phyloP scores from a whole-genome alignment of 495 filamentous ascomycete genomes.

The Penicillium riverlandense region DNA sequence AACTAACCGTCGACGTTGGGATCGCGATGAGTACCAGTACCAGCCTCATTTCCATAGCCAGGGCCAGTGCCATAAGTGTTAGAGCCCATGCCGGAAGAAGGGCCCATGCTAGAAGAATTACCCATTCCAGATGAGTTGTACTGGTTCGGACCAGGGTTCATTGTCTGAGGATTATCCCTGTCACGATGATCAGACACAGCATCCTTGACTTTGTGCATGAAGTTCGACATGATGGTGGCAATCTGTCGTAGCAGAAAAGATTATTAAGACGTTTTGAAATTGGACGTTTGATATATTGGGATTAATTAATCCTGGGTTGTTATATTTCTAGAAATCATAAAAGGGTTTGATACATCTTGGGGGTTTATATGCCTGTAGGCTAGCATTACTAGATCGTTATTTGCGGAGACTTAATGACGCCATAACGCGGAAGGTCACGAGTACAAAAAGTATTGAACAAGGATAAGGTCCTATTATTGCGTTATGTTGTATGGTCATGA shows the following conservation, averaged over 20 bases:
- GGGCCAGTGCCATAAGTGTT: not conserved
- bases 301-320: not conserved
- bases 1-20: not conserved
- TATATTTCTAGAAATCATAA: too few species aligned
- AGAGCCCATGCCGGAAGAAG: not conserved
- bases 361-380: not conserved
- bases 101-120: too few species aligned
- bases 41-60: too few species aligned
- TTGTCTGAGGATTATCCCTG: not conserved
- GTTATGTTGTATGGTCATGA: not conserved
- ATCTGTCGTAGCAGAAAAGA: not conserved
- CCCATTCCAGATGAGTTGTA: not conserved
- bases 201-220: conserved; percentile 65
- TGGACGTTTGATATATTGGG: not conserved
- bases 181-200: conserved; percentile 33
- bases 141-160: not conserved
- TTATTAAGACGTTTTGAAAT: not conserved
- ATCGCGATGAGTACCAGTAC: not conserved
- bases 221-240: conserved; percentile 49
- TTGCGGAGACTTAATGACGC: not conserved
- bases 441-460: not conserved
- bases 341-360: too few species aligned
- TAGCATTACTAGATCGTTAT: not conserved
- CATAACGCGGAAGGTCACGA: not conserved
- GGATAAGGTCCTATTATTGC: too few species aligned